A percentile compares a stretch with the other conserved stretches of the same genome.
Conservation (phyloP, 2,329 filamentous ascomycete genomes). For the Claviceps sp. region DNA sequence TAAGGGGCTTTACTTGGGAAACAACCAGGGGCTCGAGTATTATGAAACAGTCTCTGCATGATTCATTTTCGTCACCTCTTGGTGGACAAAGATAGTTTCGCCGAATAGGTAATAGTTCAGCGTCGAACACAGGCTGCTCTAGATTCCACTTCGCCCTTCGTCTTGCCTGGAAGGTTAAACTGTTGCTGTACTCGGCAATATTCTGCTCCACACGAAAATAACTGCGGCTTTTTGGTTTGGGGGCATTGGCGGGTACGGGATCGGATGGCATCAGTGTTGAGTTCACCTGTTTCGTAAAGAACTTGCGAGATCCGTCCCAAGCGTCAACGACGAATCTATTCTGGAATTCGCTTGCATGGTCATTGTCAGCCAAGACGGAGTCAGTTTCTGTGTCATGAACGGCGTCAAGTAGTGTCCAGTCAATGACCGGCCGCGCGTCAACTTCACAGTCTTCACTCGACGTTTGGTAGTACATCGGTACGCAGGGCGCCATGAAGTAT, state of each 20-base stretch:
- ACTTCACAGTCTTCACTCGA: neutral
- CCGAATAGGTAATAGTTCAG: constrained; percentile 60
- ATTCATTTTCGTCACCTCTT: constrained; percentile 35
- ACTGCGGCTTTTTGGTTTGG: constrained; percentile 30
- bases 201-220: constrained; percentile 32
- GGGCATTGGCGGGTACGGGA: constrained; percentile 44
- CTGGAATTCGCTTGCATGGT: constrained; percentile 19
- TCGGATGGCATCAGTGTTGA: constrained; percentile 49
- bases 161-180: constrained; percentile 50
- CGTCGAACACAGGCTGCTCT: constrained; percentile 71
- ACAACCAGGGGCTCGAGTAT: constrained; percentile 66
- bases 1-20: constrained; percentile 48
- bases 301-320: constrained; percentile 49
- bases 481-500: constrained; percentile 65
- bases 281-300: constrained; percentile 40
- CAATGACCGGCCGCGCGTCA: constrained; percentile 25
- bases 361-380: neutral
- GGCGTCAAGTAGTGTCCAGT: constrained; percentile 44
- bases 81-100: constrained; percentile 68
- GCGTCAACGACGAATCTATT: constrained; percentile 44
- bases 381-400: constrained; percentile 18
- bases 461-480: neutral
- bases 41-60: constrained; percentile 43
- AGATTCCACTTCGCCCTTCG: constrained; percentile 39
- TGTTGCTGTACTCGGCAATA: constrained; percentile 76